phyloP scores from a whole-genome alignment of 305 asterid species.

The Fraxinus velutina region DNA sequence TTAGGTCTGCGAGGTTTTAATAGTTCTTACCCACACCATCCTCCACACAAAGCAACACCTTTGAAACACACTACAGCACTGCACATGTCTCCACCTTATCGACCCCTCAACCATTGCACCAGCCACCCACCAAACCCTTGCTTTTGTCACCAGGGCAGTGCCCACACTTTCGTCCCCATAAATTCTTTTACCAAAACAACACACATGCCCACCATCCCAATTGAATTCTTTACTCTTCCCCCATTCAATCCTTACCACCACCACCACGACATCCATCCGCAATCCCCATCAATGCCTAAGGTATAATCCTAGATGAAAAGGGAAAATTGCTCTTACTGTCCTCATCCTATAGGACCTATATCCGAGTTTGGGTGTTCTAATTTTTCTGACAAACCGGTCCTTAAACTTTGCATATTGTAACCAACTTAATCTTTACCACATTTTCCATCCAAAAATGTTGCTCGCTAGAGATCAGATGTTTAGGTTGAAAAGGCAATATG shows the following conservation, averaged over 20 bases:
- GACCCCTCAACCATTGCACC: background rate
- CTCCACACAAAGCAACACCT: background rate
- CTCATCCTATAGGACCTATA: background rate
- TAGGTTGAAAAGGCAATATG: background rate
- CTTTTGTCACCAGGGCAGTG: background rate
- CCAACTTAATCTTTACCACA: background rate
- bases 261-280: background rate
- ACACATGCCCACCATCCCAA: background rate
- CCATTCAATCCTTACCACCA: background rate
- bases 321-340: background rate
- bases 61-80: background rate
- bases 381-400: background rate
- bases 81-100: background rate
- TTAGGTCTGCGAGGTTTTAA: background rate
- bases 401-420: background rate
- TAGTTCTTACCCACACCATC: background rate
- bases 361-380: background rate
- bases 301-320: background rate
- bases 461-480: background rate
- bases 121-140: background rate
- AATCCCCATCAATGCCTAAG: background rate
- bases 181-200: background rate
- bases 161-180: background rate
- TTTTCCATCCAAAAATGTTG: background rate
- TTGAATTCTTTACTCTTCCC: background rate